Base-by-base conservation (phyloP, 306 rosid species). In the Bauhinia variegata region DNA sequence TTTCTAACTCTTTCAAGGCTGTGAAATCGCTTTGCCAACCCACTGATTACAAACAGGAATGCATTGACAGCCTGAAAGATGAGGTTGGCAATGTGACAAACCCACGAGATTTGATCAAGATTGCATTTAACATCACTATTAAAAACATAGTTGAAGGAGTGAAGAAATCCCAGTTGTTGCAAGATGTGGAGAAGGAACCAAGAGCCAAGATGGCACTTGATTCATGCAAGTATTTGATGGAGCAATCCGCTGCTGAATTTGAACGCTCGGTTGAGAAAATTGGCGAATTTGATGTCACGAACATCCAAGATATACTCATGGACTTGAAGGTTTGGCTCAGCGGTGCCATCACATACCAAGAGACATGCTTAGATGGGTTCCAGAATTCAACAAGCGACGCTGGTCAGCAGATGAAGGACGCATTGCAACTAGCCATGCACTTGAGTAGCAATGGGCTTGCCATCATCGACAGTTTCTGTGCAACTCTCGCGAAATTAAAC, bases 1-100 rank as follows among this genome's bases (percentile, higher is more conserved):
- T 83, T 0, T 47, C 89, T 1, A 16, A 82, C 1, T 42, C 91
- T 0, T 12, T 57, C 9, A 87, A 79, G 69, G 91, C 96, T 0
- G 82, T 92, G 11, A 59, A 79, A 46, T 54, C 82, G 33, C 67
- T 92, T 0, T 92, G 96, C 33, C 68, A 63, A 1, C 80, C 91
- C 4, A 87, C 96, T 0, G 86, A 82, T 12, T 89, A 85, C 79
- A 79, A 60, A 44, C 10, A 75, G 13, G 96, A 92, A 23, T 89
- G 98, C 53, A 69, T 70, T 8, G 60, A 65, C 0, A 82, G 81
- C 43, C 77, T 92, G 2, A 5, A 9, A 2, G 11, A 61, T 0
- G 36, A 70, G 0, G 75, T 75, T 0, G 79, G 78, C 9, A 82
- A 92, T 70, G 67, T 71, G 14, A 67, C 92, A 0, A 95, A 92